Conservation (phyloP, 2,329 filamentous ascomycete species). For the Gremmenia infestans region DNA sequence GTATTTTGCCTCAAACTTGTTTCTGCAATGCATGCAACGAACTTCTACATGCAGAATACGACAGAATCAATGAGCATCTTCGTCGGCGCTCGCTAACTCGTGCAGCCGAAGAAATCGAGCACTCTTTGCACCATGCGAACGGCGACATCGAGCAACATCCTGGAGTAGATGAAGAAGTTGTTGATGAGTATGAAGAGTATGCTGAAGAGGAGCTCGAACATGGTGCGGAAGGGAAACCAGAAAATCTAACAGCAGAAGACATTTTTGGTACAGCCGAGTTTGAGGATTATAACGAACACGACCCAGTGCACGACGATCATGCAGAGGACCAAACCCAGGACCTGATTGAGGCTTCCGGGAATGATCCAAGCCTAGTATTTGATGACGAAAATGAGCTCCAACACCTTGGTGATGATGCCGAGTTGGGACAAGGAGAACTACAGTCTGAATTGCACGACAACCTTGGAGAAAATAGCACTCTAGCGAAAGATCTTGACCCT, state of each 20-base stretch:
- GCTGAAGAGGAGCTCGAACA: neutral
- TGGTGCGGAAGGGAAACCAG: neutral
- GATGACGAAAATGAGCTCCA: neutral
- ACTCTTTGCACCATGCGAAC: neutral
- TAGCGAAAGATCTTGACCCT: conserved; percentile 9
- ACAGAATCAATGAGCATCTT: conserved; percentile 20
- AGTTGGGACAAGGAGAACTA: conserved; percentile 1
- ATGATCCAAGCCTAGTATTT: neutral
- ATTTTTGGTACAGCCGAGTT: neutral
- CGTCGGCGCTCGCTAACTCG: conserved; percentile 20
- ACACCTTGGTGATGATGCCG: neutral
- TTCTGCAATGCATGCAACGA: conserved; percentile 26
- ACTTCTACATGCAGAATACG: conserved; percentile 22
- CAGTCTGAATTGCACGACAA: conserved; percentile 29
- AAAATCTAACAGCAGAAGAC: neutral
- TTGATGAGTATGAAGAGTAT: conserved; percentile 12
- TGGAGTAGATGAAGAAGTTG: conserved; percentile 20
- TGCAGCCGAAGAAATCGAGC: conserved; percentile 1
- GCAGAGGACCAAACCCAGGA: neutral
- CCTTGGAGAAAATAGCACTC: conserved; percentile 32
- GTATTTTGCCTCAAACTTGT: conserved; percentile 21
- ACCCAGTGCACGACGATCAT: neutral
- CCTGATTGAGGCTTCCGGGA: neutral
- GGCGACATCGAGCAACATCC: conserved; percentile 11
- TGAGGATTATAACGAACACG: neutral